Percentiles rank a stretch among this genome's conserved stretches.
These are phyloP conservation scores for Xylariaceae sp. DNA, from an alignment of 2,329 filamentous ascomycete genomes.

Conservation along the genomic window DNA sequence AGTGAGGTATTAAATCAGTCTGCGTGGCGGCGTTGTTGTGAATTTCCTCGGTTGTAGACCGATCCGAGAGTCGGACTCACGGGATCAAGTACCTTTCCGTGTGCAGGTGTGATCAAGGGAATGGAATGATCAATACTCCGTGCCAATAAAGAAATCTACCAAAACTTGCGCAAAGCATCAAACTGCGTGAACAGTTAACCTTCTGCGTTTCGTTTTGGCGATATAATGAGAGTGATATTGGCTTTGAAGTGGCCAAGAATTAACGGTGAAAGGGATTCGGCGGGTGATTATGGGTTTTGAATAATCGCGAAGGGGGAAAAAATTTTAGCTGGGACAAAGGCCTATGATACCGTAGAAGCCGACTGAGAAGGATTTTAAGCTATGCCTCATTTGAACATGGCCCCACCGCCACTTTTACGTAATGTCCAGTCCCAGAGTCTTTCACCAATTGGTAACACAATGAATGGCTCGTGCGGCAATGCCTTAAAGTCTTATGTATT, in stretches of 20 bases:
- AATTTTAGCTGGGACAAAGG: neutral
- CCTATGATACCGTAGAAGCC: too few species aligned
- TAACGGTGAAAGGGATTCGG: neutral
- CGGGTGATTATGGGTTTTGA: constrained; percentile 10
- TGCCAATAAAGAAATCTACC: constrained; percentile 6
- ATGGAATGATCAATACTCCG: neutral
- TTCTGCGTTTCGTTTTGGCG: neutral
- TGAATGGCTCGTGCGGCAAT: too few species aligned
- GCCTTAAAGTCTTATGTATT: too few species aligned
- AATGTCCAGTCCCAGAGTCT: too few species aligned
- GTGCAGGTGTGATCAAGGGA: neutral
- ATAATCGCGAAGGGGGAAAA: constrained; percentile 5
- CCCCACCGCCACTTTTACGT: too few species aligned
- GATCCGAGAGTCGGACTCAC: constrained; percentile 29
- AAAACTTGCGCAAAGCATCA: neutral
- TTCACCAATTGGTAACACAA: too few species aligned
- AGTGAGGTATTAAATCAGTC: constrained; percentile 9
- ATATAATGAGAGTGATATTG: constrained; percentile 14
- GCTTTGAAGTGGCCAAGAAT: neutral
- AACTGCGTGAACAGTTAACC: neutral
- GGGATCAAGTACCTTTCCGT: constrained; percentile 15
- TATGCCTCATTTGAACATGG: too few species aligned
- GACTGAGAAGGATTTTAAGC: too few species aligned
- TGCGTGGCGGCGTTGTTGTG: neutral
- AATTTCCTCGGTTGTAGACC: constrained; percentile 11